Evolutionary conservation across 345 rosid species (phyloP), one percentile per base, ranked within the genome.

Genomic region (Citrus sp.): DNA sequence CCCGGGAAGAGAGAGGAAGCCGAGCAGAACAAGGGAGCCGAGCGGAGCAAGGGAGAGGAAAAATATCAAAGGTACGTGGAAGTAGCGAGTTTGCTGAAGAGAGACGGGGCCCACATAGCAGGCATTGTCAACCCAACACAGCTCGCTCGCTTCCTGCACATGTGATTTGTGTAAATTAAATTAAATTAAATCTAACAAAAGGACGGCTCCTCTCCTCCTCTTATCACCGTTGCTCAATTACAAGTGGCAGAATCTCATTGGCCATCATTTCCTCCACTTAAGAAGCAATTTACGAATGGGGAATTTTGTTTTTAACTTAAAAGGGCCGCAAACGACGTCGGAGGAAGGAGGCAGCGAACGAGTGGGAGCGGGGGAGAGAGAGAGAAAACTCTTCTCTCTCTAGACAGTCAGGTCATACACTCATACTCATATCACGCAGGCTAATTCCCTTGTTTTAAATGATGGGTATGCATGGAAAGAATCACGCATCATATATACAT

Each of bases 91-190:
- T 83, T 95, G 86, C 74, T 93, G 76, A 88, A 88, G 86, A 64
- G 77, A 32, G 90, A 82, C 9, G 95, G 94, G 88, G 79, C 88
- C 89, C 88, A 90, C 81, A 13, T 95, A 55, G 87, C 92, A 6
- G 94, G 91, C 55, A 85, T 95, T 75, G 86, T 92, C 72, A 93
- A 94, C 86, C 98, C 98, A 46, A 88, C 90, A 77, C 95, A 92
- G 82, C 94, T 94, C 74, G 93, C 89, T 72, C 88, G 87, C 62
- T 85, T 88, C 74, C 42, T 93, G 42, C 89, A 86, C 72, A 83
- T 87, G 84, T 89, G 89, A 91, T 46, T 12, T 3, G 51, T 46
- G 51, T 46, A 46, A 46, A 46, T 46, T 46, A 46, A 37, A 37
- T 46, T 13, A 46, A 37, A 37, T 37, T 37, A 37, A 46, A 46